Base-by-base conservation (phyloP, 352 stramenopile species). In the Phytophthora tentaculata region DNA sequence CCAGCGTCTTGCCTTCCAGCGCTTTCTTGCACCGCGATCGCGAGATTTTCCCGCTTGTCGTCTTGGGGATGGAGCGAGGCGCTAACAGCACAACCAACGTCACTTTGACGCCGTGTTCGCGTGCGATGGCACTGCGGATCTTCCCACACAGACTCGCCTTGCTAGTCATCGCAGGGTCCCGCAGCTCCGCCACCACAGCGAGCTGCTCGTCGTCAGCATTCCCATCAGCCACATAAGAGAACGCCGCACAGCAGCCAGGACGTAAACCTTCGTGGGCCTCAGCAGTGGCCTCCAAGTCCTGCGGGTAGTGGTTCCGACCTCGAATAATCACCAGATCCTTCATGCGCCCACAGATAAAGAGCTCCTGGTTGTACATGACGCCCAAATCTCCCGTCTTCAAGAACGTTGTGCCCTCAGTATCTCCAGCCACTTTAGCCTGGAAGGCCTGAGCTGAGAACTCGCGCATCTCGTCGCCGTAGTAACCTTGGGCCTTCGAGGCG, bases 241-340 rank as follows among this genome's bases (percentile, higher is more conserved):
- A 99, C 2, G 97, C 96, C 4, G 96, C 97, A 29, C 88, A 97
- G 70, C 97, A 99, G 22, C 98, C 98, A 45, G 95, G 95, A n/a
- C 97, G 90, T 17, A 98, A 63, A 12, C 92, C 83, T 45, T 80
- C 64, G 41, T 89, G 76, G 10, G 57, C 71, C 79, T 99, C 96
- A 1, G 93, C 95, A 9, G 92, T 97, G 10, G 88, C 81, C 69
- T 99, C 98, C 20, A 99, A 87, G 73, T 99, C 98, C 77, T 99
- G 97, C 7, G 98, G 98, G 72, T 99, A 99, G 74, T 99, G 96
- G 78, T 99, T 99, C 2, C 96, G 82, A 8, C 98, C 98, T n/a
- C 96, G 88, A 48, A 99, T 92, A 77, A 99, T 99, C 56, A 99
- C 97, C 20, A 99, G 76, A 74, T 99, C 98, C 80, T 99, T 99